Evolutionary conservation across 371 early-diverging fungal genomes (phyloP).

Genomic region (Actinomortierella wolfii): DNA sequence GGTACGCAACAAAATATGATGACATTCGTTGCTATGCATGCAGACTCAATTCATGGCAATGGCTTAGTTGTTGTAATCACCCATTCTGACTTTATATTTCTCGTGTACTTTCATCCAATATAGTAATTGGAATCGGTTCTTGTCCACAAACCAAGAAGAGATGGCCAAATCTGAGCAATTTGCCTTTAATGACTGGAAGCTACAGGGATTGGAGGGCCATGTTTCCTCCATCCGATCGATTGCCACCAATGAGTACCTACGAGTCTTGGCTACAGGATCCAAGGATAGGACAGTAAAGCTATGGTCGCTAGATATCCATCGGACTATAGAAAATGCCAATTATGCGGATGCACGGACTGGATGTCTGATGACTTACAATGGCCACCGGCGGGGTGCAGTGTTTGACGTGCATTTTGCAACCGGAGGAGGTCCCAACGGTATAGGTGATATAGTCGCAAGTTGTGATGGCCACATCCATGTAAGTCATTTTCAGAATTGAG

Average conservation of each 20-base stretch:
- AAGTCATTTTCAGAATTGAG: constrained; percentile 16
- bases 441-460: constrained; percentile 62
- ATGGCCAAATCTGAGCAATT: constrained; percentile 76
- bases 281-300: constrained; percentile 69
- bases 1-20: constrained; percentile 8
- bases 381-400: constrained; percentile 58
- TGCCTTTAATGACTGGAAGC: constrained; percentile 68
- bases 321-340: constrained; percentile 63
- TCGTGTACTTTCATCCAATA: background rate
- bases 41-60: too few species aligned
- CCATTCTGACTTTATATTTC: background rate
- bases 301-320: constrained; percentile 72
- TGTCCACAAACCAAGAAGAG: constrained; percentile 71
- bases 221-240: constrained; percentile 56
- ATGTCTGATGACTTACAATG: constrained; percentile 62
- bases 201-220: constrained; percentile 66
- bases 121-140: constrained; percentile 71
- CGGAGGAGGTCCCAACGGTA: constrained; percentile 51
- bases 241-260: constrained; percentile 61
- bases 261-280: constrained; percentile 67
- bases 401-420: constrained; percentile 62
- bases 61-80: too few species aligned
- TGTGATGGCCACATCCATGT: constrained; percentile 73
- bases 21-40: background rate
- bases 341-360: constrained; percentile 59